A percentile compares a stretch with the other conserved stretches of the same genome.
These are phyloP conservation scores for Sporothrix inflata DNA, from an alignment of 2,329 filamentous ascomycete species.

Conservation along the genomic window DNA sequence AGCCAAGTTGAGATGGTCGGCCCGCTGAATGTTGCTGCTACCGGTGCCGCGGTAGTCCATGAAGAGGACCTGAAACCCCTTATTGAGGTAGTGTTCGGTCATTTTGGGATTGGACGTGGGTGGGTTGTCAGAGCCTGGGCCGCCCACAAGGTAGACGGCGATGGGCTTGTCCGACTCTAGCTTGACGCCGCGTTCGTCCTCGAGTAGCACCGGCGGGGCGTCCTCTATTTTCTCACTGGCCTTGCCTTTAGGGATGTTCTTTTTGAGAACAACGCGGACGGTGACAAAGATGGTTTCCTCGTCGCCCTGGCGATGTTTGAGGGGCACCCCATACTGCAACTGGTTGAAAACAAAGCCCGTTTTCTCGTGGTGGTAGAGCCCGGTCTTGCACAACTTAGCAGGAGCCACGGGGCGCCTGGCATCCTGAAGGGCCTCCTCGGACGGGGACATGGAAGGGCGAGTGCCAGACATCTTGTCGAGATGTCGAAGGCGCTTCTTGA, in stretches of 20 bases:
- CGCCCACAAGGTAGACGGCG: conserved; percentile 67
- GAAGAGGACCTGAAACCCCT: conserved; percentile 69
- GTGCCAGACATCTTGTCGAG: not conserved
- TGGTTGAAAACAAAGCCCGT: not conserved
- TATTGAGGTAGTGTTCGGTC: conserved; percentile 62
- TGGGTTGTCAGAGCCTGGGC: conserved; percentile 62
- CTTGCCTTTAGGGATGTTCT: not conserved
- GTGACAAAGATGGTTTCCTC: not conserved
- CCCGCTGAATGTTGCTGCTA: conserved; percentile 64
- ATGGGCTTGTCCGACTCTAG: conserved; percentile 27
- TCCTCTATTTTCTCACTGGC: not conserved
- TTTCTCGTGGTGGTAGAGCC: not conserved
- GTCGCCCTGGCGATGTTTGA: conserved; percentile 22
- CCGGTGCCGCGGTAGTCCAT: conserved; percentile 76
- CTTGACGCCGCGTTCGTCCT: not conserved
- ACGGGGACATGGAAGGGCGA: not conserved
- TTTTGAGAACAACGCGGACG: conserved; percentile 1
- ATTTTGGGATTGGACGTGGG: conserved; percentile 41
- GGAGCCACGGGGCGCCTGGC: not conserved
- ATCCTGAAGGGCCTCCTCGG: not conserved
- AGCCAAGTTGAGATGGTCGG: conserved; percentile 52
- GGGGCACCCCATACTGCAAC: conserved; percentile 29
- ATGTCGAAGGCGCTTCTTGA: not conserved
- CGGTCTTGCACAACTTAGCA: not conserved
- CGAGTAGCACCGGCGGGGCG: not conserved